Conservation (phyloP, 306 rosid species). For the Alnus rubra region DNA sequence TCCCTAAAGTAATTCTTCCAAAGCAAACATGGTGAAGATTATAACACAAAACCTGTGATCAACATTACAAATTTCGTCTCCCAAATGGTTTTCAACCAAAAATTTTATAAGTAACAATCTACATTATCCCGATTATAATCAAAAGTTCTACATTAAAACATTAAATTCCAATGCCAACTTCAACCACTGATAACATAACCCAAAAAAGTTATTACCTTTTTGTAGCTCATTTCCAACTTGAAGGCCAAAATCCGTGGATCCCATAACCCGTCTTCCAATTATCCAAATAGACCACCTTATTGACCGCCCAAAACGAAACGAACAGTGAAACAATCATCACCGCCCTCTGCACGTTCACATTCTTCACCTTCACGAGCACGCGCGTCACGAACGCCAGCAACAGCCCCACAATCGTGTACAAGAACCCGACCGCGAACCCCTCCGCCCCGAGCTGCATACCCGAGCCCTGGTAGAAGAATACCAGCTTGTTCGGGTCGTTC, state of each 20-base stretch:
- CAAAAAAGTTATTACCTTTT: conserved; percentile 31
- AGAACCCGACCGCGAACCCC: conserved; percentile 80
- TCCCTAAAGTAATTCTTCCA: conserved; percentile 9
- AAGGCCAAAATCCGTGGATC: conserved; percentile 91
- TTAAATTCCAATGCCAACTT: conserved; percentile 22
- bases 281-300: conserved; percentile 81
- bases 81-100: conserved; percentile 21
- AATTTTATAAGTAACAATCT: conserved; percentile 23
- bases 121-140: conserved; percentile 25
- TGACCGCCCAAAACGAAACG: conserved; percentile 86
- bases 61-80: conserved; percentile 6
- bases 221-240: conserved; percentile 69
- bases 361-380: conserved; percentile 64
- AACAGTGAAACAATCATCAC: conserved; percentile 61
- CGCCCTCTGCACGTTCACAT: conserved; percentile 56
- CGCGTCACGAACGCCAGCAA: conserved; percentile 68
- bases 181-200: conserved; percentile 13
- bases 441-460: conserved; percentile 99
- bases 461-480: conserved; percentile 92
- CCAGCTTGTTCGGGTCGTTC: conserved; percentile 66
- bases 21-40: conserved; percentile 12
- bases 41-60: conserved; percentile 13
- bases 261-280: conserved; percentile 99
- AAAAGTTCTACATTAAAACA: conserved; percentile 32
- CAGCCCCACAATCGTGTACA: conserved; percentile 88